These are phyloP conservation scores for Penicillium thymicola DNA, from an alignment of 2,329 filamentous ascomycete genomes.

Conservation along the genomic window DNA sequence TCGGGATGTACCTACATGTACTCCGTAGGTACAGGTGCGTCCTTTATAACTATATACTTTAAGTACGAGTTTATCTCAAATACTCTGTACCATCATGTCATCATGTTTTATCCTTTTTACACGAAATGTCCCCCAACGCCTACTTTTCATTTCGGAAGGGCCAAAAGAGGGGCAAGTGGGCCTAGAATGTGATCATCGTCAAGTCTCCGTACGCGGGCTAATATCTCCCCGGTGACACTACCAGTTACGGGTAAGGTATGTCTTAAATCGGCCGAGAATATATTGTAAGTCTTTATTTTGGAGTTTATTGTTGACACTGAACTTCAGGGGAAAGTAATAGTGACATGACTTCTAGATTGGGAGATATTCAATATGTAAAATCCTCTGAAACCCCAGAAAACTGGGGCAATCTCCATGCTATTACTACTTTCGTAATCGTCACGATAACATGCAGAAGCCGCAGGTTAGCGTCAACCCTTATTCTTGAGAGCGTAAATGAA, in stretches of 20 bases:
- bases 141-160: not conserved
- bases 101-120: not conserved
- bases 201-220: slow-evolving; percentile 16
- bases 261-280: not conserved
- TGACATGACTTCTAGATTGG: not conserved
- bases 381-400: too few relatives aligned
- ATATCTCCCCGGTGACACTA: slow-evolving; percentile 14
- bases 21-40: not conserved
- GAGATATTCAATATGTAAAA: too few relatives aligned
- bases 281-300: not conserved
- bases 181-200: slow-evolving; percentile 17
- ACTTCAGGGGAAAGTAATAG: not conserved
- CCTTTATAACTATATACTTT: not conserved
- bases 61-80: not conserved
- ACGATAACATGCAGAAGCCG: too few relatives aligned
- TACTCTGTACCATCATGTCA: too few relatives aligned
- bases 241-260: not conserved
- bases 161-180: slow-evolving; percentile 8
- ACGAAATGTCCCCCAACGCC: not conserved
- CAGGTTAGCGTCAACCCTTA: too few relatives aligned
- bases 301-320: not conserved
- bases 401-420: too few relatives aligned
- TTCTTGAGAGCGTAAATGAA: too few relatives aligned
- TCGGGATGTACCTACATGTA: not conserved
- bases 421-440: too few relatives aligned